Conservation (phyloP, 352 stramenopile genomes). For the Globisporangium parvum region DNA sequence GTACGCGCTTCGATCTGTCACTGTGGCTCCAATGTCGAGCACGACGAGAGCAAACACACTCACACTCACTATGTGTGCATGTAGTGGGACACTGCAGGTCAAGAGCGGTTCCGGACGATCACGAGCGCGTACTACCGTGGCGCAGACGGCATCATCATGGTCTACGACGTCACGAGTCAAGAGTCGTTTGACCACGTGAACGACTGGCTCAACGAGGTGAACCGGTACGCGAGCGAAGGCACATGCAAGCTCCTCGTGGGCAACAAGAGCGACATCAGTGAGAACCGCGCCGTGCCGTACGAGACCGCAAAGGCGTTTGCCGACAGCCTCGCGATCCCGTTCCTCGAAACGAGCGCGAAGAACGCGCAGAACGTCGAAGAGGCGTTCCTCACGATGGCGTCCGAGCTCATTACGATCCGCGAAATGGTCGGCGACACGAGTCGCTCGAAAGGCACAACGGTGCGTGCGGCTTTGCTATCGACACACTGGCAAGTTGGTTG, state of each 20-base stretch:
- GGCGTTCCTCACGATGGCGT: conserved; percentile 99
- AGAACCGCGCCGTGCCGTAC: conserved; percentile 94
- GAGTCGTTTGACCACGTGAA: conserved; percentile 99
- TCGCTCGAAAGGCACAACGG: conserved; percentile 56
- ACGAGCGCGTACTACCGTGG: conserved; percentile 98
- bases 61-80: conserved; percentile 4
- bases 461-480: conserved; percentile 16
- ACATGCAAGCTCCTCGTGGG: conserved; percentile 99
- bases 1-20: conserved; percentile 35
- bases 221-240: conserved; percentile 97
- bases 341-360: conserved; percentile 99
- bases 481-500: background rate
- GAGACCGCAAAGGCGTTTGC: conserved; percentile 97
- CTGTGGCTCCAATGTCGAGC: background rate
- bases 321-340: conserved; percentile 96
- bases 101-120: conserved; percentile 98
- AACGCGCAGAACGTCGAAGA: conserved; percentile 98
- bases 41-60: background rate
- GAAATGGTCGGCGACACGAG: conserved; percentile 82
- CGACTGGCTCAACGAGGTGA: conserved; percentile 99
- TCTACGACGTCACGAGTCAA: conserved; percentile 99
- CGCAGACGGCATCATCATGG: conserved; percentile 96
- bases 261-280: conserved; percentile 99
- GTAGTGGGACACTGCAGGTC: conserved; percentile 97
- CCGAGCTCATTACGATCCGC: conserved; percentile 94